Percentiles rank a stretch among this genome's conserved stretches.
Conservation (phyloP, 23 red algal genomes). For the Gracilaria gracilis region DNA sequence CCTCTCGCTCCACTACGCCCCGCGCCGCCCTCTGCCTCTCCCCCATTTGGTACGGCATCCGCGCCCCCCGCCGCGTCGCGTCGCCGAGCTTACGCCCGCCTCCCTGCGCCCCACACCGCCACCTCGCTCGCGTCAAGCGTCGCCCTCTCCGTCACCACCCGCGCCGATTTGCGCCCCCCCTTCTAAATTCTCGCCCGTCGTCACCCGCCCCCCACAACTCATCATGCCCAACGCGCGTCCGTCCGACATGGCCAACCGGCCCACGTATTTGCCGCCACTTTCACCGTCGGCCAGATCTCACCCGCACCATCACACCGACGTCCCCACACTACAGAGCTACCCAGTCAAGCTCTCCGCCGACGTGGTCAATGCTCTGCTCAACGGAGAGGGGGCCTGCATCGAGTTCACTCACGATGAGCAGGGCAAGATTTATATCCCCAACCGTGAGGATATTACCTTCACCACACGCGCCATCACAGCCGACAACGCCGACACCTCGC, state of each 20-base stretch:
- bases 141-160: no score
- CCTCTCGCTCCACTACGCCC: not conserved
- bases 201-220: no score
- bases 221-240: constrained; percentile 10
- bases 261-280: constrained; percentile 18
- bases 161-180: no score
- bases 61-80: not conserved
- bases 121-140: no score
- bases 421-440: constrained; percentile 14
- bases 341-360: constrained; percentile 45
- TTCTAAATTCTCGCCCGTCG: not conserved
- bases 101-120: not conserved
- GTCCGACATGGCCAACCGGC: not conserved
- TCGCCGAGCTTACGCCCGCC: not conserved
- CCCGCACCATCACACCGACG: constrained; percentile 5
- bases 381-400: constrained; percentile 19
- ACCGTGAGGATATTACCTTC: constrained; percentile 22
- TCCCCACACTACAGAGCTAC: not conserved
- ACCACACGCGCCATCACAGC: constrained; percentile 18
- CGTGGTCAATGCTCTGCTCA: constrained; percentile 12
- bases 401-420: constrained; percentile 8
- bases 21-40: not conserved
- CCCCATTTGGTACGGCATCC: not conserved
- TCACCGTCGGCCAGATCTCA: constrained; percentile 5
- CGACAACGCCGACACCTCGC: constrained; percentile 21